phyloP scores from a whole-genome alignment of 2,329 filamentous ascomycete species.

The Fusarium tuaranense region DNA sequence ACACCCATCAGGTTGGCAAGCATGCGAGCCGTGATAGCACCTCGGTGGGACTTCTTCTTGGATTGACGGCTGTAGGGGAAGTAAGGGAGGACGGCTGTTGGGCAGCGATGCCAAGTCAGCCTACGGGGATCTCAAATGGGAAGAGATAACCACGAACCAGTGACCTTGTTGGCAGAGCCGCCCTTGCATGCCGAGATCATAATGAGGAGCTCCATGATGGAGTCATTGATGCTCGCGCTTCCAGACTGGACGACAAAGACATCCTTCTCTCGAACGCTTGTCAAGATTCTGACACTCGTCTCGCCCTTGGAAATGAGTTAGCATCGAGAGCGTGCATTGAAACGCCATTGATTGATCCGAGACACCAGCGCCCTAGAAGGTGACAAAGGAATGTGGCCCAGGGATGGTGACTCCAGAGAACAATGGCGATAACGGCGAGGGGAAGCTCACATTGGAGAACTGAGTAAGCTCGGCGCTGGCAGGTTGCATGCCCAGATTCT shows the following conservation, averaged over 20 bases:
- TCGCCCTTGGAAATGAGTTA: constrained; percentile 64
- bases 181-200: constrained; percentile 99
- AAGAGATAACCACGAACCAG: constrained; percentile 70
- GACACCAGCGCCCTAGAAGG: background rate
- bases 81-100: constrained; percentile 85
- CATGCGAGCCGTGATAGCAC: constrained; percentile 97
- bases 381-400: constrained; percentile 21
- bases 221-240: constrained; percentile 96
- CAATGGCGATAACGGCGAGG: constrained; percentile 29
- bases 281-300: constrained; percentile 76
- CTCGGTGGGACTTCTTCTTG: constrained; percentile 98
- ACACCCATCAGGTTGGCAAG: constrained; percentile 93
- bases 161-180: constrained; percentile 95
- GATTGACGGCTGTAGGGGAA: constrained; percentile 99
- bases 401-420: constrained; percentile 14
- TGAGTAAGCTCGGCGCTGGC: constrained; percentile 75
- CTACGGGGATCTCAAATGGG: constrained; percentile 27
- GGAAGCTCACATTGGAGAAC: constrained; percentile 74
- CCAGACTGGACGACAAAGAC: constrained; percentile 99
- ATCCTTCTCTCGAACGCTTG: constrained; percentile 93
- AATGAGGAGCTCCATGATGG: constrained; percentile 98
- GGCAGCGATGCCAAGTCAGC: constrained; percentile 29
- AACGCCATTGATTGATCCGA: constrained; percentile 8
- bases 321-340: constrained; percentile 20
- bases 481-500: constrained; percentile 74